These are phyloP conservation scores for Suhomyces emberorum DNA, from an alignment of 805 yeast species.

Conservation along the genomic window DNA sequence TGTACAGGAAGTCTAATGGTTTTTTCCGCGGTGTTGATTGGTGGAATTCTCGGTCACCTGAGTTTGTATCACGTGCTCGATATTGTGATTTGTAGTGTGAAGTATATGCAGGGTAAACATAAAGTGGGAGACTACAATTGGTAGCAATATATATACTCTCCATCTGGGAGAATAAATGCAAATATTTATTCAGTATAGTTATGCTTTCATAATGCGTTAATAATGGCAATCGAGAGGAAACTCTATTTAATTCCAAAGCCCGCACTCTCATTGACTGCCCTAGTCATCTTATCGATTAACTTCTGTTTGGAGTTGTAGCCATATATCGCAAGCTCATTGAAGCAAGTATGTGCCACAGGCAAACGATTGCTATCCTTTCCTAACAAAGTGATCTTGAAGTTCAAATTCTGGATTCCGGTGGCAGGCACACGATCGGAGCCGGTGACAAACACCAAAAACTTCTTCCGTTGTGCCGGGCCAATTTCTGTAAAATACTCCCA, in stretches of 20 bases:
- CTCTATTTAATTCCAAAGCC: slow-evolving; percentile 79
- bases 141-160: no score
- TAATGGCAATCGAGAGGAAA: not conserved
- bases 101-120: no score
- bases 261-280: slow-evolving; percentile 74
- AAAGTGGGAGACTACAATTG: no score
- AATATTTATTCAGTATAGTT: no score
- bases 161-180: no score
- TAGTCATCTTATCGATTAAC: slow-evolving; percentile 53
- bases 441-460: slow-evolving; percentile 71
- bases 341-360: slow-evolving; percentile 92
- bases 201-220: not conserved
- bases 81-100: no score
- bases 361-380: slow-evolving; percentile 45
- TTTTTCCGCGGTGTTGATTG: slow-evolving; percentile 6
- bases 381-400: slow-evolving; percentile 62
- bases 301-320: slow-evolving; percentile 57
- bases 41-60: slow-evolving; percentile 2
- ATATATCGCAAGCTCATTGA: slow-evolving; percentile 80
- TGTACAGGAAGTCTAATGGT: slow-evolving; percentile 4
- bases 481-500: slow-evolving; percentile 71
- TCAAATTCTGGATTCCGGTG: slow-evolving; percentile 77
- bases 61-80: no score
- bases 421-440: slow-evolving; percentile 94
- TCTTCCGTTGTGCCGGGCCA: slow-evolving; percentile 49